Percentiles rank a stretch among this genome's conserved stretches.
Conservation (phyloP, 768 basidiomycete genomes). For the Trametes punicea region DNA sequence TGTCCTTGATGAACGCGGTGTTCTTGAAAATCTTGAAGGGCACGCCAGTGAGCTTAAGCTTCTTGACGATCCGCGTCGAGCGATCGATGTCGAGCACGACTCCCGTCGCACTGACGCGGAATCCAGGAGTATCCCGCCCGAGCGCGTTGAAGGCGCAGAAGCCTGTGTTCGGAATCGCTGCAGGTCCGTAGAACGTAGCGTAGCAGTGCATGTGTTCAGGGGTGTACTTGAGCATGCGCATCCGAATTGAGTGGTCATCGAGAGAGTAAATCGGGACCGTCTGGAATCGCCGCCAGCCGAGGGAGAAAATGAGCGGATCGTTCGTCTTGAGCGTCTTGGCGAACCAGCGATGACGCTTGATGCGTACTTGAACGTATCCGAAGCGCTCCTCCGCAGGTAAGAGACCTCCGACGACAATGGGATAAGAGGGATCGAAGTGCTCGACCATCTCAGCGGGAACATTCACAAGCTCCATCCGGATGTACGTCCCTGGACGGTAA, state of each 20-base stretch:
- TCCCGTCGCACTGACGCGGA: constrained; percentile 90
- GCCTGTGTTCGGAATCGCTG: constrained; percentile 88
- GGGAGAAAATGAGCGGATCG: constrained; percentile 91
- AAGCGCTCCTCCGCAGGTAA: constrained; percentile 88
- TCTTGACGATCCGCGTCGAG: constrained; percentile 95
- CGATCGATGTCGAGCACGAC: constrained; percentile 93
- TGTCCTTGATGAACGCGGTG: constrained; percentile 96
- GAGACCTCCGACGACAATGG: constrained; percentile 90
- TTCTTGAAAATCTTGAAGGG: constrained; percentile 99
- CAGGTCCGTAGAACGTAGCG: constrained; percentile 95
- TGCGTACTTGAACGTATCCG: constrained; percentile 90
- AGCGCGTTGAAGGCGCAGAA: constrained; percentile 97
- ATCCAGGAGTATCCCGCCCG: constrained; percentile 59
- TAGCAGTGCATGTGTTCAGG: constrained; percentile 99
- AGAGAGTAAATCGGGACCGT: constrained; percentile 92
- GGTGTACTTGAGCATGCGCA: constrained; percentile 99
- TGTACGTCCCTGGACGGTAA: constrained; percentile 84
- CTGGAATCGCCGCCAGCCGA: constrained; percentile 99
- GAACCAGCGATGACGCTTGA: constrained; percentile 97
- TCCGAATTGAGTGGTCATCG: constrained; percentile 96
- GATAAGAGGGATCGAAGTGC: constrained; percentile 88
- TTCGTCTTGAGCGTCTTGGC: constrained; percentile 90
- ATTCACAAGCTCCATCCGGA: constrained; percentile 81
- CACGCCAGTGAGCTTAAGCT: constrained; percentile 91
- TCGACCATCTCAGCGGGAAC: constrained; percentile 92